phyloP scores from a whole-genome alignment of 2,329 filamentous ascomycete genomes.

The Pseudogymnoascus sp. region DNA sequence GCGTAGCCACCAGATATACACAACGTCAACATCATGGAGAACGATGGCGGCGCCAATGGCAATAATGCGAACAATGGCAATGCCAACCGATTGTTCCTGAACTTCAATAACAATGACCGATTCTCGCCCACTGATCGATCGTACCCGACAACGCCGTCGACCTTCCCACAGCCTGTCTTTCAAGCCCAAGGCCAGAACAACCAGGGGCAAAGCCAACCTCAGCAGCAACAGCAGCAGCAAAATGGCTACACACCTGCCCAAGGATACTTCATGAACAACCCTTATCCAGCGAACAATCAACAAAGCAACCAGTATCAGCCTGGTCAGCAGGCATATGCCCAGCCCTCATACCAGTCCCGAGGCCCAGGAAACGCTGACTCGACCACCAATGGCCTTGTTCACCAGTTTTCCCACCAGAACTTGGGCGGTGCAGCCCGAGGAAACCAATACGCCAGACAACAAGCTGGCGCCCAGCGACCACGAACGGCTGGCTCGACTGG shows the following conservation, averaged over 20 bases:
- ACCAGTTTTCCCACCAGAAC: conserved; percentile 97
- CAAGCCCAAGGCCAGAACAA: conserved; percentile 25
- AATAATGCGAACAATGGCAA: conserved; percentile 23
- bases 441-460: conserved; percentile 60
- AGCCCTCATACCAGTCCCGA: conserved; percentile 36
- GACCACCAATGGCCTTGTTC: conserved; percentile 80
- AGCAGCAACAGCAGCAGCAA: conserved; percentile 32
- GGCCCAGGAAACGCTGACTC: conserved; percentile 61
- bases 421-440: conserved; percentile 64
- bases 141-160: conserved; percentile 86
- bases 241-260: conserved; percentile 37
- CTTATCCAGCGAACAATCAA: conserved; percentile 37
- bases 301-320: conserved; percentile 40
- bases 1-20: background rate
- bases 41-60: conserved; percentile 17
- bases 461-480: conserved; percentile 67
- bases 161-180: conserved; percentile 86
- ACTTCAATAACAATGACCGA: conserved; percentile 58
- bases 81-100: conserved; percentile 54
- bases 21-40: background rate
- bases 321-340: conserved; percentile 46
- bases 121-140: conserved; percentile 51
- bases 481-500: conserved; percentile 68
- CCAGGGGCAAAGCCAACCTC: conserved; percentile 31
- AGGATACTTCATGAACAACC: conserved; percentile 56